phyloP scores from a whole-genome alignment of 1,284 basidiomycete species.

The Ustilago vetiveriae region DNA sequence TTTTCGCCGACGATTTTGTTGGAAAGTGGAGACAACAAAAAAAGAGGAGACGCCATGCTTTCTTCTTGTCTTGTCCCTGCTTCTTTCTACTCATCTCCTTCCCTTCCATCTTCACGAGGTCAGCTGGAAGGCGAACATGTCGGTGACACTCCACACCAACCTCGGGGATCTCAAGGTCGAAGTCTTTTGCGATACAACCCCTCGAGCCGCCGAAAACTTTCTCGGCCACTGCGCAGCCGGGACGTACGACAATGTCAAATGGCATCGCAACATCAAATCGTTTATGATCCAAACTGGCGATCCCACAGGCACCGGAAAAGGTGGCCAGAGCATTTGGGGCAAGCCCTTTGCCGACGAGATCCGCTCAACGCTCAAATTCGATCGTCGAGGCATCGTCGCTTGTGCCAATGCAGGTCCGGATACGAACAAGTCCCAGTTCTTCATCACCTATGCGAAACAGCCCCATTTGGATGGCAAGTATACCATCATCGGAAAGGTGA shows the following conservation, averaged over 20 bases:
- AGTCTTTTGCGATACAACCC: constrained; percentile 94
- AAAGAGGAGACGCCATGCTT: too few relatives aligned
- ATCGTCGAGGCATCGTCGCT: constrained; percentile 60
- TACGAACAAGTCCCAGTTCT: constrained; percentile 64
- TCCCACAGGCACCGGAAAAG: constrained; percentile 92
- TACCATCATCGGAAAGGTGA: constrained; percentile 64
- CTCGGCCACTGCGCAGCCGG: constrained; percentile 89
- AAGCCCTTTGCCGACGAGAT: constrained; percentile 95
- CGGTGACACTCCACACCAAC: constrained; percentile 91
- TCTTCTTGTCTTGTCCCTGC: background rate
- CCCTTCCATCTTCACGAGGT: too few relatives aligned
- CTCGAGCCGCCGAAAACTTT: constrained; percentile 96
- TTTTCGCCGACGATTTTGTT: too few relatives aligned
- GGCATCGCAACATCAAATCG: constrained; percentile 73
- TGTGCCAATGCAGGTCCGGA: constrained; percentile 66
- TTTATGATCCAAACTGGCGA: constrained; percentile 99
- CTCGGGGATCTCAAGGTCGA: constrained; percentile 96
- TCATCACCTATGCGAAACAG: constrained; percentile 63
- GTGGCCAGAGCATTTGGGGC: constrained; percentile 92
- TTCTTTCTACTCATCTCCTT: constrained; percentile 5
- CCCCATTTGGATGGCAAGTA: constrained; percentile 63
- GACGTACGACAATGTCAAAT: constrained; percentile 85
- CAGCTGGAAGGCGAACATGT: constrained; percentile 74
- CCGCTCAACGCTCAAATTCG: constrained; percentile 68
- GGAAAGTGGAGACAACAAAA: background rate